Evolutionary conservation across 1,139 yeast genomes (phyloP).

Genomic region (Pichia inconspicua): DNA sequence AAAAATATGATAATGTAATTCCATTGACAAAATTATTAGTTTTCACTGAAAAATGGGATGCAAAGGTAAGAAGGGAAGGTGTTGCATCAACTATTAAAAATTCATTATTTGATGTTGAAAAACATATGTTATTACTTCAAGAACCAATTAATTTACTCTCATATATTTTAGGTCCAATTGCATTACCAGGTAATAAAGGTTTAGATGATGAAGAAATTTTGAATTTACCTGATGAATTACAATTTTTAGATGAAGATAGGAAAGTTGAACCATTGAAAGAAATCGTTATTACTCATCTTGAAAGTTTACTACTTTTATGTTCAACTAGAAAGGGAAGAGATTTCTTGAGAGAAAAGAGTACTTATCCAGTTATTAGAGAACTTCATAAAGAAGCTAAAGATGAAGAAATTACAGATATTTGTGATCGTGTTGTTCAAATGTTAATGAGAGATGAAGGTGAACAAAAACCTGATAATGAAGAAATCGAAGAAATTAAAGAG

Average conservation of each 20-base stretch:
- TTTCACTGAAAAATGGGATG: conserved; percentile 73
- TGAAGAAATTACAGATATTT: conserved; percentile 59
- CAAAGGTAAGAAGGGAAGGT: conserved; percentile 80
- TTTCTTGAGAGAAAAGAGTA: conserved; percentile 65
- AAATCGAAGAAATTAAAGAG: conserved; percentile 27
- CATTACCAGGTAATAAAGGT: conserved; percentile 55
- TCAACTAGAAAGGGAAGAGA: conserved; percentile 70
- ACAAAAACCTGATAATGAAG: conserved; percentile 22
- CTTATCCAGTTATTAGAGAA: conserved; percentile 78
- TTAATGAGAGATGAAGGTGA: conserved; percentile 79
- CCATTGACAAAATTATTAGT: conserved; percentile 77
- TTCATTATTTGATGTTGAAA: conserved; percentile 69
- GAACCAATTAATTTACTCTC: conserved; percentile 72
- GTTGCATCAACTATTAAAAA: conserved; percentile 91
- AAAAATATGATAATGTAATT: conserved; percentile 66
- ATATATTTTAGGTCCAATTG: conserved; percentile 72
- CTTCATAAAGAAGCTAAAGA: conserved; percentile 63
- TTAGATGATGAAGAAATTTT: conserved; percentile 86
- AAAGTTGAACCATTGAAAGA: conserved; percentile 63
- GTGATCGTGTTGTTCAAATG: conserved; percentile 75
- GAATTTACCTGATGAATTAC: conserved; percentile 83
- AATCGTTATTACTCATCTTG: conserved; percentile 65
- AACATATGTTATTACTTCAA: conserved; percentile 52
- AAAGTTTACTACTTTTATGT: conserved; percentile 67
- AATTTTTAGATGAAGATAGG: conserved; percentile 69